phyloP scores from a whole-genome alignment of 805 yeast species.

The Zygosaccharomyces bisporus region DNA sequence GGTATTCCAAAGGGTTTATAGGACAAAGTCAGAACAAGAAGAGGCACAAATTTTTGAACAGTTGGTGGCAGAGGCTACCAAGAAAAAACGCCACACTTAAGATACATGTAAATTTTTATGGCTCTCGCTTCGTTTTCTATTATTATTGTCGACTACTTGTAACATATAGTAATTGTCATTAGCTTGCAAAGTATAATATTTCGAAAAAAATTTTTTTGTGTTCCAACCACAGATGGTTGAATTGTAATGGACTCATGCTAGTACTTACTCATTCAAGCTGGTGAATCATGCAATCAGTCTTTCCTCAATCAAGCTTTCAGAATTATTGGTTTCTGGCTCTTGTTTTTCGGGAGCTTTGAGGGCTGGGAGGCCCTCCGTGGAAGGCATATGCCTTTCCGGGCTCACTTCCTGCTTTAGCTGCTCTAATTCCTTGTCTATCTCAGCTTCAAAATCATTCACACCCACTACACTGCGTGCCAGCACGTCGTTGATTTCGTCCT shows the following conservation, averaged over 20 bases:
- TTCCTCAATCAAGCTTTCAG: not conserved
- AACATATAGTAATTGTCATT: conserved; percentile 2
- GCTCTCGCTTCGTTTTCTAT: not conserved
- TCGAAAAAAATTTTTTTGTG: too few species aligned
- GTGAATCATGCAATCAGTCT: not conserved
- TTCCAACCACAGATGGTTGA: too few species aligned
- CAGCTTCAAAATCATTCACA: conserved; percentile 44
- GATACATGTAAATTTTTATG: conserved; percentile 2
- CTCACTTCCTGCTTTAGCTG: conserved; percentile 47
- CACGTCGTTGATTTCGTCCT: conserved; percentile 62
- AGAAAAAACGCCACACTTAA: conserved; percentile 37
- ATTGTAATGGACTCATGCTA: too few species aligned
- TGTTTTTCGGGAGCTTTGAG: conserved; percentile 2
- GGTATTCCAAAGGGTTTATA: conserved; percentile 53
- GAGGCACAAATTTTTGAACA: conserved; percentile 79
- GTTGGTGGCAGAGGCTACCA: conserved; percentile 51
- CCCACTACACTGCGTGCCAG: conserved; percentile 40
- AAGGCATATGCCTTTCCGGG: conserved; percentile 34
- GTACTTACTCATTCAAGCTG: not conserved
- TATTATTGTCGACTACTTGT: conserved; percentile 1
- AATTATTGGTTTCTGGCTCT: not conserved
- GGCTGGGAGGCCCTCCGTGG: conserved; percentile 31
- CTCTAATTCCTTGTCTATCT: conserved; percentile 62
- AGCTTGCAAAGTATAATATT: conserved; percentile 1
- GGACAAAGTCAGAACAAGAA: conserved; percentile 67